Evolutionary conservation across 1,139 yeast species (phyloP).

Genomic region (Hemisphaericaspora xylofermentans): DNA sequence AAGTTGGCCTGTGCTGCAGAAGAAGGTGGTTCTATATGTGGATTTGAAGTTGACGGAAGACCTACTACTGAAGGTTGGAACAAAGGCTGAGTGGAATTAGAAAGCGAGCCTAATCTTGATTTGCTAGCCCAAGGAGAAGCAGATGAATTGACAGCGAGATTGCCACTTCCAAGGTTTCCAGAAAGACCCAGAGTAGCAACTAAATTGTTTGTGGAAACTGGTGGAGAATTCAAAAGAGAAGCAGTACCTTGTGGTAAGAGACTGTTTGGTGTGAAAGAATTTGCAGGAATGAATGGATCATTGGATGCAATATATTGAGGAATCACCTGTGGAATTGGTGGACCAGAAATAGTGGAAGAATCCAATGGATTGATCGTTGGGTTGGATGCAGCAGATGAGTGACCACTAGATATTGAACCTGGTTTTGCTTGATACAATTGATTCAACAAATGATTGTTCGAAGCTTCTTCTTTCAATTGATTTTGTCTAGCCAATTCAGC

Average conservation of each 20-base stretch:
- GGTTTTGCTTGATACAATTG: slow-evolving; percentile 37
- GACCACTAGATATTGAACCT: slow-evolving; percentile 22
- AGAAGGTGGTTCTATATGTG: slow-evolving; percentile 1
- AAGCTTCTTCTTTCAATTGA: slow-evolving; percentile 24
- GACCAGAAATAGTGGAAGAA: slow-evolving; percentile 1
- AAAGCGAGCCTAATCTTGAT: slow-evolving; percentile 14
- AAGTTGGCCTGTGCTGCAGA: slow-evolving; percentile 8
- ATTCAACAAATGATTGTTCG: slow-evolving; percentile 32
- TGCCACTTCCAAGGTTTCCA: not conserved
- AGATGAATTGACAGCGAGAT: not conserved
- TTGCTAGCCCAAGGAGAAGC: slow-evolving; percentile 16
- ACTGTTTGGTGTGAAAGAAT: slow-evolving; percentile 9
- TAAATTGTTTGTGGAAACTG: not conserved
- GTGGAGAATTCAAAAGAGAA: slow-evolving; percentile 9
- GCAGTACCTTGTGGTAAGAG: slow-evolving; percentile 6
- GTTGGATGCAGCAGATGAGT: slow-evolving; percentile 14
- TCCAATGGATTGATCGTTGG: slow-evolving; percentile 9
- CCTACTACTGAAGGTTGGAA: not conserved
- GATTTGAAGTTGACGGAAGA: slow-evolving; percentile 3
- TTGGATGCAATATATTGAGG: not conserved
- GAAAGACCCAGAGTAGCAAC: not conserved
- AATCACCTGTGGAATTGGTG: slow-evolving; percentile 9
- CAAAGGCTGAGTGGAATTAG: slow-evolving; percentile 6
- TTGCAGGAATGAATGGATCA: slow-evolving; percentile 6
- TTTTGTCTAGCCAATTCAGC: slow-evolving; percentile 11